Base-by-base conservation (phyloP, 2,329 filamentous ascomycete species). In the Grosmannia penicillata region DNA sequence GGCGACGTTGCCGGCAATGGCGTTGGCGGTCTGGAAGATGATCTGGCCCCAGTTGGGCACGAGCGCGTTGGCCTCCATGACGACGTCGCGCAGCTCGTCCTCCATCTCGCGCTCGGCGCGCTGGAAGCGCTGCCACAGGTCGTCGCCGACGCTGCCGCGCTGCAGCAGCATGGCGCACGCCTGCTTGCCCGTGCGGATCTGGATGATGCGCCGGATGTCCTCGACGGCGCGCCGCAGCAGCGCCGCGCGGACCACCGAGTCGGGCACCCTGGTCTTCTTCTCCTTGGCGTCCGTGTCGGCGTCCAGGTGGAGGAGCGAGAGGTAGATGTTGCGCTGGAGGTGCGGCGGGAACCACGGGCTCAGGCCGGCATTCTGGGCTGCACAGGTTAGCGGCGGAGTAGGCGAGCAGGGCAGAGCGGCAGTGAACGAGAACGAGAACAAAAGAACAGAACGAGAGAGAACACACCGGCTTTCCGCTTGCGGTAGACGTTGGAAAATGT, bases 21-120 rank as follows among this genome's bases (percentile, higher is more conserved):
- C 91, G 60, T 93, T 93, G 39, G 91, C 91, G 33, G 83, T 87
- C 60, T 98, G 91, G 72, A 98, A 98, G 57, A 98, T 96, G 40
- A 74, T 76, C 55, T 91, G 79, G 44, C 91, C 91, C 91, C 91
- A 98, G 57, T 80, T 79, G 35, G 83, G 79, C 2, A 75, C 70
- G 46, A 95, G 81, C 17, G 82, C 86, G 56, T 96, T 96, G 51
- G 93, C 91, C 85, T 96, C 89, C 50, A 78, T 74, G 25, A 96
- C 86, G 19, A 96, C 89, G 60, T 98, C 91, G 51, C 84, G 75
- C 44, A 98, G 68, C 62, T 98, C 91, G 48, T 86, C 84, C 62
- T 98, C 87, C 68, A 96, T 93, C 62, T 98, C 91, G 65, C 93
- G 87, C 71, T 98, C 91, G 1, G 89, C 91, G 36, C 85, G 73